Evolutionary conservation across 306 rosid genomes (phyloP), one percentile per base, ranked within the genome.

Genomic region (Crataegus laevigata): DNA sequence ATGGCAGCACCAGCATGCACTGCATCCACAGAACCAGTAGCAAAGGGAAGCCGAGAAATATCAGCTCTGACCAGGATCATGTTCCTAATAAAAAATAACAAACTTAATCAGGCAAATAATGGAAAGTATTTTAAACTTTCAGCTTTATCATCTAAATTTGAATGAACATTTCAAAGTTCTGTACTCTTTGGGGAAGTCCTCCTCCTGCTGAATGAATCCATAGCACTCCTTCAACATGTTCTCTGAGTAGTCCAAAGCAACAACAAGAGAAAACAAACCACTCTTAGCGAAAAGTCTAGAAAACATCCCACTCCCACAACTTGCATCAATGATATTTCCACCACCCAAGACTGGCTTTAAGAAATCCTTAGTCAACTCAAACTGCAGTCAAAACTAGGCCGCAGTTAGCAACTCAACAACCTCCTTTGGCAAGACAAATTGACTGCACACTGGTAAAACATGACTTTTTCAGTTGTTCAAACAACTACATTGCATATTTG

Each of bases 1-100:
- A 94, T 36, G 80, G 97, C 98, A 57, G 98, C 97, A 47, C 98
- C 98, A 50, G 97, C 96, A 76, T 91, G 98, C 82, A 94, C 88
- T 24, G 96, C 96, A 79, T 94, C 97, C 63, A 94, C 54, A 75
- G 97, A 94, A 82, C 89, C 80, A 64, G 98, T 87, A 75, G 83
- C 91, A 73, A 94, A 94, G 22, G 98, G 98, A 75, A 90, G 97
- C 83, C 97, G 86, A 62, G 97, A 79, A 52, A 94, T 91, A 79
- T 94, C 97, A 73, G 97, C 98, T 80, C 96, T 90, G 72, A 94
- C 91, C 85, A 94, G 85, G 75, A 74, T 69, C 71, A 90, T 77
- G 77, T 78, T 87, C 93, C 97, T 94, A 68, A 73, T 14, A 30
- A 51, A 63, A 14, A 51, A 73, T 5, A 65, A 50, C 22, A 69